Evolutionary conservation across 2,329 filamentous ascomycete genomes (phyloP).

Genomic region (Pestalotiopsis sp.): DNA sequence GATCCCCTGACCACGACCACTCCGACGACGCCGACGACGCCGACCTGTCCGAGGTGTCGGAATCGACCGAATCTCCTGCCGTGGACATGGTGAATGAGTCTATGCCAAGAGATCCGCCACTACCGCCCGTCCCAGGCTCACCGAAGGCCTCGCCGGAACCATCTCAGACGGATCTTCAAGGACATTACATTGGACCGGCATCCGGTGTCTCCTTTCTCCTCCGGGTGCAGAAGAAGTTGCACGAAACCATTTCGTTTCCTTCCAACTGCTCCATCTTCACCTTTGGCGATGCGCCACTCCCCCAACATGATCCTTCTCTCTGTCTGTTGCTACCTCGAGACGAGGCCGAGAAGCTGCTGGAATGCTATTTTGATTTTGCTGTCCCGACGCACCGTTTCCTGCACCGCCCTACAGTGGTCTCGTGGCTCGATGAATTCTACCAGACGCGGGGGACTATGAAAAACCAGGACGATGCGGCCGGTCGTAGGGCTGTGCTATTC

Average conservation of each 20-base stretch:
- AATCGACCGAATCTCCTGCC: slow-evolving; percentile 9
- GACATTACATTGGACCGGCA: slow-evolving; percentile 49
- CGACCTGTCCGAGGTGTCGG: slow-evolving; percentile 10
- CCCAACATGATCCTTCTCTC: slow-evolving; percentile 44
- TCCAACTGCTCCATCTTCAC: slow-evolving; percentile 48
- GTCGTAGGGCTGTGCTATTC: slow-evolving; percentile 35
- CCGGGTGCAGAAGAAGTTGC: slow-evolving; percentile 51
- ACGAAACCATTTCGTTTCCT: slow-evolving; percentile 39
- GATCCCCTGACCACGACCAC: background rate
- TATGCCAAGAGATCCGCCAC: slow-evolving; percentile 15
- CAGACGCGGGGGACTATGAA: slow-evolving; percentile 44
- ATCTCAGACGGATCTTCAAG: slow-evolving; percentile 46
- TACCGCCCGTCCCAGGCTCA: slow-evolving; percentile 16
- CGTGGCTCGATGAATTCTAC: slow-evolving; percentile 49
- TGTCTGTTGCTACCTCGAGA: slow-evolving; percentile 41
- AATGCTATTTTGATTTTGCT: slow-evolving; percentile 44
- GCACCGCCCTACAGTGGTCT: slow-evolving; percentile 42
- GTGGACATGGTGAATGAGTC: slow-evolving; percentile 1
- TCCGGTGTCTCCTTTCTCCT: slow-evolving; percentile 53
- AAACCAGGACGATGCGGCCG: slow-evolving; percentile 40
- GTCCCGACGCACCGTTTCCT: slow-evolving; percentile 46
- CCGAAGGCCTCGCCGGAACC: slow-evolving; percentile 48
- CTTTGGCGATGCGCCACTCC: slow-evolving; percentile 51
- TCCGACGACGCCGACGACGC: background rate
- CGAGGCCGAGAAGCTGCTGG: slow-evolving; percentile 32